A percentile compares a stretch with the other conserved stretches of the same genome.
Conservation (phyloP, 352 stramenopile genomes). For the Globisporangium megalacanthum region DNA sequence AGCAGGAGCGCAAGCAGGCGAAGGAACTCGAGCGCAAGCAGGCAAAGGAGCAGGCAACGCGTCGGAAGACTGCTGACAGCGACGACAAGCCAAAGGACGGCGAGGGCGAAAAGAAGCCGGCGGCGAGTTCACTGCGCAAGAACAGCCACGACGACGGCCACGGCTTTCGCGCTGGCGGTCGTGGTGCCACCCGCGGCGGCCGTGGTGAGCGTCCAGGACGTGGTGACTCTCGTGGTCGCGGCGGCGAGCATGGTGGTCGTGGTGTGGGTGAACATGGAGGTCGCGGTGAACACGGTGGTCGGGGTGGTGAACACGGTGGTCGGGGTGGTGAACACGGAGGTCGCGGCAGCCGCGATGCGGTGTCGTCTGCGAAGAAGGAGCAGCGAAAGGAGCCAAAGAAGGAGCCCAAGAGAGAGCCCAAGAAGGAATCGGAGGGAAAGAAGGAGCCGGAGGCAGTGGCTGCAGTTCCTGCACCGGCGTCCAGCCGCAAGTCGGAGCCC, state of each 20-base stretch:
- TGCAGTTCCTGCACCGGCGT: conserved; percentile 6
- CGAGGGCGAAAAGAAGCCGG: conserved; percentile 27
- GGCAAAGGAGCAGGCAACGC: conserved; percentile 9
- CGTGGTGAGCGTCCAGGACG: conserved; percentile 24
- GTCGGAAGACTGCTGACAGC: conserved; percentile 9
- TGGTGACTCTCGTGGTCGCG: conserved; percentile 14
- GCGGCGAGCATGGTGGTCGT: conserved; percentile 25
- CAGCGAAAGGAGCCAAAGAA: not conserved
- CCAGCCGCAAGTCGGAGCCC: conserved; percentile 36
- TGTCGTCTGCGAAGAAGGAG: conserved; percentile 2
- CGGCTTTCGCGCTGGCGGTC: conserved; percentile 13
- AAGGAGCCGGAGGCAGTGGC: conserved; percentile 12
- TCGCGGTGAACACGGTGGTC: conserved; percentile 23
- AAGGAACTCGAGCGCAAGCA: conserved; percentile 27
- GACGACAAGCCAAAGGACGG: conserved; percentile 17
- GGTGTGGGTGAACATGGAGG: conserved; percentile 24
- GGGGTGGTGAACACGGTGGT: conserved; percentile 20
- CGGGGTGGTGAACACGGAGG: conserved; percentile 28
- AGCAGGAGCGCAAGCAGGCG: conserved; percentile 55
- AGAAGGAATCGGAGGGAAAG: conserved; percentile 14
- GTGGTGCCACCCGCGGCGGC: conserved; percentile 27
- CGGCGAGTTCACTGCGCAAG: conserved; percentile 19
- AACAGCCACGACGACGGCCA: conserved; percentile 38
- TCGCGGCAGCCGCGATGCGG: conserved; percentile 9
- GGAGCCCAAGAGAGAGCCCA: not conserved